These are phyloP conservation scores for Fusarium foetens DNA, from an alignment of 2,329 filamentous ascomycete species.

Conservation along the genomic window DNA sequence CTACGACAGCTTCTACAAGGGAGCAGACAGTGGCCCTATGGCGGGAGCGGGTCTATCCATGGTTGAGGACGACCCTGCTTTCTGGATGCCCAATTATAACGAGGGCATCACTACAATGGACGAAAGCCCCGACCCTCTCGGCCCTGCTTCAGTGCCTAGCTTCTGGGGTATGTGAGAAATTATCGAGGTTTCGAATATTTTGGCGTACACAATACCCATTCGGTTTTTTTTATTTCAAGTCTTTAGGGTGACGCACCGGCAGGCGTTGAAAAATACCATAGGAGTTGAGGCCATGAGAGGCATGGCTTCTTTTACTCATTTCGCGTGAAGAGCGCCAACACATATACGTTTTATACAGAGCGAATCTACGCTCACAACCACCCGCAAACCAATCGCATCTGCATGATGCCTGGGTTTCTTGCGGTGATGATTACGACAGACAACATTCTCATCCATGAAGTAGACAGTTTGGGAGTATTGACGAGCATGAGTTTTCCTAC, in stretches of 20 bases:
- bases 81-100: slow-evolving; percentile 61
- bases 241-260: slow-evolving; percentile 38
- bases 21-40: slow-evolving; percentile 53
- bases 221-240: slow-evolving; percentile 44
- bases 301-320: slow-evolving; percentile 37
- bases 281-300: slow-evolving; percentile 29
- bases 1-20: slow-evolving; percentile 66
- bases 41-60: slow-evolving; percentile 57
- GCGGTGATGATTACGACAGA: slow-evolving; percentile 42
- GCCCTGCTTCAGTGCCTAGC: slow-evolving; percentile 46
- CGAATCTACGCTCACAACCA: slow-evolving; percentile 34
- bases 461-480: slow-evolving; percentile 30
- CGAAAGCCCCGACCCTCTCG: slow-evolving; percentile 50
- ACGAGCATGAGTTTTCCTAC: slow-evolving; percentile 24
- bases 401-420: slow-evolving; percentile 2
- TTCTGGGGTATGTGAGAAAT: slow-evolving; percentile 52
- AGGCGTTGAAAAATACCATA: slow-evolving; percentile 44
- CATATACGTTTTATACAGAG: slow-evolving; percentile 43
- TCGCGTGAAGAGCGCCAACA: slow-evolving; percentile 38
- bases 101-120: slow-evolving; percentile 51
- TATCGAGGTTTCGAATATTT: slow-evolving; percentile 34
- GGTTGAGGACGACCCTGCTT: slow-evolving; percentile 62
- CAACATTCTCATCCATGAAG: slow-evolving; percentile 37
- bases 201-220: slow-evolving; percentile 49
- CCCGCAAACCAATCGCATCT: slow-evolving; percentile 1